These are phyloP conservation scores for Pyracantha coccinea DNA, from an alignment of 331 rosid genomes.

Conservation along the genomic window DNA sequence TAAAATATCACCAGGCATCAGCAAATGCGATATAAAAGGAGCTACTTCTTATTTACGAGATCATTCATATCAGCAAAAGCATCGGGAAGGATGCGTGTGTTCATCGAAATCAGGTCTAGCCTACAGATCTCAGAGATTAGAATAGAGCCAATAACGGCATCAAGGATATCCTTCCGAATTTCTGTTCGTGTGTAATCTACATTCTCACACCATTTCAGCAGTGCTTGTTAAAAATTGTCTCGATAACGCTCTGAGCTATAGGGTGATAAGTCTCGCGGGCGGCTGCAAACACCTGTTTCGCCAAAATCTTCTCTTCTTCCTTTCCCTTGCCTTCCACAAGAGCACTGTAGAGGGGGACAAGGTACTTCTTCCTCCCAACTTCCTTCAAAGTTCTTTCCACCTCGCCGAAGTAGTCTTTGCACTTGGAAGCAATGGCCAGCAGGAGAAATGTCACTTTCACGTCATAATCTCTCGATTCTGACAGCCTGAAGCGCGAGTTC, in stretches of 20 bases:
- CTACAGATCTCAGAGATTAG: too few species aligned
- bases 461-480: slow-evolving; percentile 78
- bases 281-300: slow-evolving; percentile 67
- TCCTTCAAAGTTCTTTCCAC: slow-evolving; percentile 79
- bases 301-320: slow-evolving; percentile 79
- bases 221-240: slow-evolving; percentile 65
- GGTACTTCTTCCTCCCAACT: slow-evolving; percentile 87
- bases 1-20: background rate
- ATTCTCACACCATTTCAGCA: slow-evolving; percentile 16
- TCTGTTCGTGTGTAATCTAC: slow-evolving; percentile 3
- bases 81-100: too few species aligned
- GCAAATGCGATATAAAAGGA: too few species aligned
- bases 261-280: slow-evolving; percentile 83
- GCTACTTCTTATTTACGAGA: background rate
- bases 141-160: background rate
- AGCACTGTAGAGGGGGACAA: slow-evolving; percentile 77
- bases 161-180: background rate
- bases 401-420: slow-evolving; percentile 54
- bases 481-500: slow-evolving; percentile 60
- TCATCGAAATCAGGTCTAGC: too few species aligned
- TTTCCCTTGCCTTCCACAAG: slow-evolving; percentile 68
- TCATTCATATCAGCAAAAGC: background rate
- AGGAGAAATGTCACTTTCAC: slow-evolving; percentile 80
- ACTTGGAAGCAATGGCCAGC: slow-evolving; percentile 50
- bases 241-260: slow-evolving; percentile 79